Evolutionary conservation across 164 flowering plant species (phyloP).

Genomic region (Brasenia schreberi): DNA sequence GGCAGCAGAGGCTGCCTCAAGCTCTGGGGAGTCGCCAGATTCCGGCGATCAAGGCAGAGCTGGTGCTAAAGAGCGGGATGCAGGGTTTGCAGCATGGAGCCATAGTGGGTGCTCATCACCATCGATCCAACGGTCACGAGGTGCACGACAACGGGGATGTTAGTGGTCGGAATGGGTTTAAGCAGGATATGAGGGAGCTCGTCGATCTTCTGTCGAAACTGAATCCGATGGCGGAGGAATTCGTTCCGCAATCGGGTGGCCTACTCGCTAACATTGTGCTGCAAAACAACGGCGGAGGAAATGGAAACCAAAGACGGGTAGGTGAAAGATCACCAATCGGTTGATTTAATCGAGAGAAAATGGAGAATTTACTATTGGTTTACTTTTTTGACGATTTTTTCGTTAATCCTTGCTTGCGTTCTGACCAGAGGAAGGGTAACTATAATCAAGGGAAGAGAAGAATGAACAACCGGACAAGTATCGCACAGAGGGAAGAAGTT

Average conservation of each 20-base stretch:
- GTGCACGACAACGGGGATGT: constrained; percentile 14
- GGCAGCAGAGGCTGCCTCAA: background rate
- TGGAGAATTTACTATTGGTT: background rate
- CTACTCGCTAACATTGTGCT: constrained; percentile 13
- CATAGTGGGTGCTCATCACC: background rate
- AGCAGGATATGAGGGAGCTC: constrained; percentile 66
- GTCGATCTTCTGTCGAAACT: constrained; percentile 75
- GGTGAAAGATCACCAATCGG: background rate
- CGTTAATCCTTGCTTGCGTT: background rate
- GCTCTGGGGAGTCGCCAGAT: background rate
- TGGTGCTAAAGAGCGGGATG: background rate
- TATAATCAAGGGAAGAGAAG: constrained; percentile 51
- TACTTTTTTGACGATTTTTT: background rate
- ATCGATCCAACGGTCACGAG: constrained; percentile 1
- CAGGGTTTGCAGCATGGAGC: constrained; percentile 1
- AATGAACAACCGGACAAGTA: constrained; percentile 58
- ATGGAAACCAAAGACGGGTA: constrained; percentile 39
- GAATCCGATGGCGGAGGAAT: constrained; percentile 87
- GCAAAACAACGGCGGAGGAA: constrained; percentile 11
- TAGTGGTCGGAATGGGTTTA: constrained; percentile 23
- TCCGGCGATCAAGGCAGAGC: constrained; percentile 1
- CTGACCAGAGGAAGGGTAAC: constrained; percentile 30
- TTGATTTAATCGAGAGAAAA: background rate
- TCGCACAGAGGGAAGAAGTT: constrained; percentile 79
- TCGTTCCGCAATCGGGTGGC: constrained; percentile 53